A percentile compares a stretch with the other conserved stretches of the same genome.
phyloP scores from a whole-genome alignment of 148 eudicot species.

The Spergularia bocconei region DNA sequence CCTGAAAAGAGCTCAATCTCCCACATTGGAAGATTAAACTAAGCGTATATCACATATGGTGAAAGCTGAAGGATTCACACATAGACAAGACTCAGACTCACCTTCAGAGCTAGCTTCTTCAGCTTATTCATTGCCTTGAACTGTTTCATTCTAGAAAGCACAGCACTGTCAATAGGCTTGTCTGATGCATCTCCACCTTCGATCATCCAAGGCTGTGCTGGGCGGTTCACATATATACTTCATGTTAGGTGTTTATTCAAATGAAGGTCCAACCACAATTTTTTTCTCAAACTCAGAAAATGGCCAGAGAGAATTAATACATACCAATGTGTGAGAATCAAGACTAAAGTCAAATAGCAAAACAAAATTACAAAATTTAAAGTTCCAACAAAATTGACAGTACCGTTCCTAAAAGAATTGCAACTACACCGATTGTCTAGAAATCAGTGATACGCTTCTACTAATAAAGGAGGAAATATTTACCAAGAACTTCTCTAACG shows the following conservation, averaged over 20 bases:
- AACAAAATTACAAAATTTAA: background rate
- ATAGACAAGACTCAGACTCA: conserved; percentile 14
- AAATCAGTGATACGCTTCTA: background rate
- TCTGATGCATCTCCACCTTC: conserved; percentile 91
- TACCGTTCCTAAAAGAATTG: background rate
- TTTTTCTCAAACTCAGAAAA: background rate
- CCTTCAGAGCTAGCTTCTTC: conserved; percentile 94
- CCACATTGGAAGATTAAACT: background rate
- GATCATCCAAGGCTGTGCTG: conserved; percentile 88
- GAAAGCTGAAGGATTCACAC: background rate
- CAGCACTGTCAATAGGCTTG: conserved; percentile 94
- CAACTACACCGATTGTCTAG: background rate
- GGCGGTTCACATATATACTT: conserved; percentile 24
- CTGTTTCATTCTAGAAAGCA: conserved; percentile 93
- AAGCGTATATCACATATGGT: background rate
- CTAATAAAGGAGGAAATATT: background rate
- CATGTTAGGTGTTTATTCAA: conserved; percentile 11
- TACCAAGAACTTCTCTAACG: conserved; percentile 87
- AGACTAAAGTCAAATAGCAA: background rate
- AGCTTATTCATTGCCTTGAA: conserved; percentile 98
- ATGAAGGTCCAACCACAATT: background rate
- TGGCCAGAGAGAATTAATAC: background rate
- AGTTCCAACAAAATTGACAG: background rate
- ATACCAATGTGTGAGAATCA: background rate
- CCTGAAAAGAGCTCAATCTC: background rate